A percentile compares a stretch with the other conserved stretches of the same genome.
These are phyloP conservation scores for Polyporus arcularius DNA, from an alignment of 768 basidiomycete species.

Conservation along the genomic window DNA sequence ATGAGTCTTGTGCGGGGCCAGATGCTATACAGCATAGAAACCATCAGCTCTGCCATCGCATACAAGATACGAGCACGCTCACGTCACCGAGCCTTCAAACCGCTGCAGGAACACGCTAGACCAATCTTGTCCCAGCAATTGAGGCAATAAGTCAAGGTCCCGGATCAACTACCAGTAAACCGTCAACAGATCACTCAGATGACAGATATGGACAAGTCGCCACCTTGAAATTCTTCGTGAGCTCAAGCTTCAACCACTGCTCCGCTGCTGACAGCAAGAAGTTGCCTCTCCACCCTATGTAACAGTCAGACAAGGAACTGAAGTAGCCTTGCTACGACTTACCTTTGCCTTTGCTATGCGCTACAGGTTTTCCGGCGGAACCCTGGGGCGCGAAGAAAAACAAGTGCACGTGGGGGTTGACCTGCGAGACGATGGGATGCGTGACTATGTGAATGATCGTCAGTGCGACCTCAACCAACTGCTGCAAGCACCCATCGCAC, in stretches of 20 bases:
- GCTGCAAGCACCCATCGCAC: slow-evolving; percentile 32
- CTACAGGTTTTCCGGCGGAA: slow-evolving; percentile 89
- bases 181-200: slow-evolving; percentile 3
- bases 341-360: slow-evolving; percentile 93
- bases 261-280: slow-evolving; percentile 90
- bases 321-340: not conserved
- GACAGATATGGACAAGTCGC: slow-evolving; percentile 1
- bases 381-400: slow-evolving; percentile 94
- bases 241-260: slow-evolving; percentile 92
- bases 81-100: slow-evolving; percentile 89
- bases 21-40: slow-evolving; percentile 47
- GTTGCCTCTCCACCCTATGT: slow-evolving; percentile 89
- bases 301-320: not conserved
- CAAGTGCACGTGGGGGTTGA: slow-evolving; percentile 88
- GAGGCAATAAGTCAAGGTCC: slow-evolving; percentile 94
- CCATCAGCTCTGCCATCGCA: not conserved
- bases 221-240: slow-evolving; percentile 95
- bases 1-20: slow-evolving; percentile 82
- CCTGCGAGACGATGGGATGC: slow-evolving; percentile 92
- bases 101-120: slow-evolving; percentile 94
- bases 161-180: slow-evolving; percentile 69
- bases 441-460: slow-evolving; percentile 54
- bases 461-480: not conserved
- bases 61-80: slow-evolving; percentile 32
- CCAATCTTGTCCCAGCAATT: slow-evolving; percentile 93